Evolutionary conservation across 2,329 filamentous ascomycete species (phyloP).

Genomic region (Fusarium cicatricum): DNA sequence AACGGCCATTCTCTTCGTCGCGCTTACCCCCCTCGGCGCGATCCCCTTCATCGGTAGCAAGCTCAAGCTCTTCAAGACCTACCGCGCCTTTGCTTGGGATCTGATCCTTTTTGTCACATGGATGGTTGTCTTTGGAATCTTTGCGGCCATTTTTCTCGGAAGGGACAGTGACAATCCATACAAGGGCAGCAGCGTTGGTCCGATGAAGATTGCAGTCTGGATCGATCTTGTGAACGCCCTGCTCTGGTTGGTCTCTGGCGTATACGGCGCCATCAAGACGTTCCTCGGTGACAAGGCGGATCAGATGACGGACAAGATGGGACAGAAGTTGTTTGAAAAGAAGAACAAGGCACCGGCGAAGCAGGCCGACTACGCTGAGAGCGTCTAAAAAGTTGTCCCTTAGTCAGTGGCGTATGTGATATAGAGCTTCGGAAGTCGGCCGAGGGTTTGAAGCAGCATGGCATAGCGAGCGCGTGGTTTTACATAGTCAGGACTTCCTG

Average conservation of each 20-base stretch:
- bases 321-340: constrained; percentile 50
- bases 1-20: constrained; percentile 57
- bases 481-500: too few species aligned
- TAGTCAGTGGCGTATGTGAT: background rate
- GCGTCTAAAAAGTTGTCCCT: constrained; percentile 30
- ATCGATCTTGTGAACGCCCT: constrained; percentile 73
- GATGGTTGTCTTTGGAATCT: constrained; percentile 75
- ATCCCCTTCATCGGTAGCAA: constrained; percentile 46
- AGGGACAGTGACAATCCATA: constrained; percentile 61
- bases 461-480: too few species aligned
- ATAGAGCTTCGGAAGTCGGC: background rate
- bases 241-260: constrained; percentile 66
- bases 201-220: constrained; percentile 78
- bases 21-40: constrained; percentile 48
- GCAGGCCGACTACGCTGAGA: constrained; percentile 41
- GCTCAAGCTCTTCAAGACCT: constrained; percentile 49
- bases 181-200: constrained; percentile 52
- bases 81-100: constrained; percentile 57
- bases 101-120: constrained; percentile 58
- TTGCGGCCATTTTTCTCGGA: constrained; percentile 74
- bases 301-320: constrained; percentile 48
- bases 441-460: too few species aligned
- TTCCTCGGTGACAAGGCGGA: constrained; percentile 54
- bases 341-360: constrained; percentile 42
- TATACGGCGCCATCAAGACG: constrained; percentile 53